Base-by-base conservation (phyloP, 148 eudicot species). In the Chenopodium quinoa region DNA sequence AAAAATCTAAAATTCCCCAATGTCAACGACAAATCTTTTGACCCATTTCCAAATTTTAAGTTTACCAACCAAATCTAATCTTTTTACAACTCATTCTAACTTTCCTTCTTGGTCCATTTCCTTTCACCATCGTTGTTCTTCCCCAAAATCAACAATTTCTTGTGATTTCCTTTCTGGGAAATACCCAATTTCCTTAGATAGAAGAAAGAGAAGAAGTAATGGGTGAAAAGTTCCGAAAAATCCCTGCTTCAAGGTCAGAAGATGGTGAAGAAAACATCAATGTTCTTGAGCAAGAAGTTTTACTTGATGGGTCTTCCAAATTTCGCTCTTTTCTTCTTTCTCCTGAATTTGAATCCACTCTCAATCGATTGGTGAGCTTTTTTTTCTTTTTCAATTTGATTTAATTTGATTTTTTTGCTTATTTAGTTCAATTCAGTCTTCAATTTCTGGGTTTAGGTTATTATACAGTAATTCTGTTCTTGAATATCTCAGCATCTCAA, bases 241-340 rank as follows among this genome's bases (percentile, higher is more conserved):
- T 79, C 40, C 77, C 82, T 7, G 82, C 84, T 74, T 81, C 81
- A 32, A 54, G 71, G 7, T 82, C 84, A 8, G 77, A 64, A 17
- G 87, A 82, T 78, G 65, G 72, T 69, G 84, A 82, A 17, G 82
- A 82, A 14, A 78, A 44, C 1, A 23, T 82, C 64, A 74, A 79
- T 75, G 84, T 75, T 85, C 78, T 85, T 78, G 84, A 82, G 29
- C 87, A 85, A 29, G 84, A 85, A 19, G 63, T 19, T 85, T 79
- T 85, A 23, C 40, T 85, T 85, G 72, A 78, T 82, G 82, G 84
- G 56, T 78, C 87, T 40, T 54, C 77, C 9, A 40, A 74, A 46
- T 1, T 78, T 48, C 31, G 64, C 20, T 78, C 78, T 81, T 22
- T 14, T 31, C 62, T 80, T 22, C 23, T 34, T 46, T 76, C 66